phyloP scores from a whole-genome alignment of 2,329 filamentous ascomycete species.

The Chaetomiaceae sp. region DNA sequence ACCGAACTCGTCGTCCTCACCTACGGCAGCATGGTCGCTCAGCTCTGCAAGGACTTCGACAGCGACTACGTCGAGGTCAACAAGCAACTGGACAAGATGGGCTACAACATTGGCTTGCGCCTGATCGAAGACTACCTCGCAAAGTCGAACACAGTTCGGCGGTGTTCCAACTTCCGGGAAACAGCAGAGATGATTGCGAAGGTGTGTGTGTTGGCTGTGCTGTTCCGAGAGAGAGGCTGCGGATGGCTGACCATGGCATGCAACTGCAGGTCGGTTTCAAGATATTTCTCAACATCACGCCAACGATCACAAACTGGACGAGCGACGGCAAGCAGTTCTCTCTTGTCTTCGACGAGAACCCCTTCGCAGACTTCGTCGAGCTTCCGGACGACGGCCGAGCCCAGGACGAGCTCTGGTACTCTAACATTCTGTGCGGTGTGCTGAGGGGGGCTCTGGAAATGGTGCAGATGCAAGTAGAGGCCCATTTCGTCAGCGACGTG shows the following conservation, averaged over 20 bases:
- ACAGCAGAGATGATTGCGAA: conserved; percentile 96
- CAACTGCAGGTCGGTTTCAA: conserved; percentile 85
- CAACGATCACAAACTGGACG: conserved; percentile 91
- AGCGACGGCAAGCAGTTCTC: conserved; percentile 96
- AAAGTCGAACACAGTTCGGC: conserved; percentile 83
- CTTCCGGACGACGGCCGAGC: conserved; percentile 91
- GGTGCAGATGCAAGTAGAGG: conserved; percentile 99
- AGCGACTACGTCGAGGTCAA: conserved; percentile 93
- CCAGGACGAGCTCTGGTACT: conserved; percentile 97
- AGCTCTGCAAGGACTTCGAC: conserved; percentile 95
- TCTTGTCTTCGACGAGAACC: conserved; percentile 93
- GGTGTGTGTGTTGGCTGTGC: conserved; percentile 45
- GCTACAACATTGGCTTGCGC: conserved; percentile 94
- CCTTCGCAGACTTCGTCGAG: conserved; percentile 94
- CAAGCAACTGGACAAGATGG: conserved; percentile 97
- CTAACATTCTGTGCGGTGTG: conserved; percentile 92
- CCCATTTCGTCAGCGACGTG: conserved; percentile 91
- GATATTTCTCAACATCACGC: conserved; percentile 96
- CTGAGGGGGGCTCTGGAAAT: conserved; percentile 89
- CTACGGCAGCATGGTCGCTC: conserved; percentile 94
- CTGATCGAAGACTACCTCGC: conserved; percentile 97
- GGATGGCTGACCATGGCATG: conserved; percentile 1
- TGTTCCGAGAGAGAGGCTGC: conserved; percentile 17
- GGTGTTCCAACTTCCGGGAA: conserved; percentile 89
- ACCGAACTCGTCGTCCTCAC: conserved; percentile 95